Base-by-base conservation (phyloP, 352 stramenopile species). In the Pythium sp. region DNA sequence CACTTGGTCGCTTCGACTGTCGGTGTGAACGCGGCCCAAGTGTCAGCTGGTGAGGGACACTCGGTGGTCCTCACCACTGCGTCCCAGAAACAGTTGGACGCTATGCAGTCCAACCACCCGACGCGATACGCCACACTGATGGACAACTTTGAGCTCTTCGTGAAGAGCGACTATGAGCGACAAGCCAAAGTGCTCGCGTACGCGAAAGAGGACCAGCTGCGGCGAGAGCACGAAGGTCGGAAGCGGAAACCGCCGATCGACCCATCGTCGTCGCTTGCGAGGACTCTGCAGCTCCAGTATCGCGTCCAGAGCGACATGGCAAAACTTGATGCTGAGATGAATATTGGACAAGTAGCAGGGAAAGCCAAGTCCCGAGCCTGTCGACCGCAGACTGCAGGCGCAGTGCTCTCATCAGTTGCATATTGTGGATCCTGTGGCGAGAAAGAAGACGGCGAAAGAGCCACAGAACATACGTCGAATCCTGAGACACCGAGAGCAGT, bases 1-100 rank as follows among this genome's bases (percentile, higher is more conserved):
- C 83, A 91, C 60, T 72, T 93, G 32, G 85, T 92, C 5, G 62
- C 65, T 2, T 91, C 85, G 18, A 67, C 83, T 6, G 67, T 89
- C n/a, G 85, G 85, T 6, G 71, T 90, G 12, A 73, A 76, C 9
- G 80, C 87, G 11, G 80, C 73, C 6, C 85, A 93, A 56, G 22
- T 90, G 8, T 69, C 69, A 6, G 77, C 76, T n/a, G 83, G 81
- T 8, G 73, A 84, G 12, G 61, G 57, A 22, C 83, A 91, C 70
- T 89, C 81, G n/a, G 73, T 85, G 18, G 69, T 86, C 51, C 70
- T 91, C 7, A 76, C 75, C 1, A 79, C 72, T 14, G 64, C 71
- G 15, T 71, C 80, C 0, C 76, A 80, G 28, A 69, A 70, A 22
- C 72, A 87, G 30, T 32, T 90, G 1, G 81, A 90, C 22, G 69